phyloP scores from a whole-genome alignment of 116 monocot species.

The Trichopus zeylanicus region DNA sequence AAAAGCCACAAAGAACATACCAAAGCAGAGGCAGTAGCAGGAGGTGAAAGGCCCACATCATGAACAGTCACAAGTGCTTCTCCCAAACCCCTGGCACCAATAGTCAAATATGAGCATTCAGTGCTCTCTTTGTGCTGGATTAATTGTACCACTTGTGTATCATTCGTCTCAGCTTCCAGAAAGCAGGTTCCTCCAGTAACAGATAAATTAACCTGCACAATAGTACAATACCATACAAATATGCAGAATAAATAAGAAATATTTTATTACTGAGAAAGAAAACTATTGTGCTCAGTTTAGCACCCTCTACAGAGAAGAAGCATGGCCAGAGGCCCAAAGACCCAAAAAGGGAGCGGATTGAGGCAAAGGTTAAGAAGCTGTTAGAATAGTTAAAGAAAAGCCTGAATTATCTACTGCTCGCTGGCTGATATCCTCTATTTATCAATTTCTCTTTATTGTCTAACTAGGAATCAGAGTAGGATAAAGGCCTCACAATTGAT shows the following conservation, averaged over 20 bases:
- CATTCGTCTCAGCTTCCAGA: slow-evolving; percentile 60
- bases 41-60: slow-evolving; percentile 88
- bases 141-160: slow-evolving; percentile 59
- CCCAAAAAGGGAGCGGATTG: background rate
- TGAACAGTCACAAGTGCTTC: slow-evolving; percentile 59
- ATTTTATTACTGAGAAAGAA: background rate
- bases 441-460: too few species aligned
- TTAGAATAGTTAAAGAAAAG: too few species aligned
- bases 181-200: slow-evolving; percentile 83
- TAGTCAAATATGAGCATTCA: slow-evolving; percentile 46
- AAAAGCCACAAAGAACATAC: slow-evolving; percentile 29
- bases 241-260: background rate
- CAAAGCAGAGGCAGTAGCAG: slow-evolving; percentile 44
- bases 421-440: too few species aligned
- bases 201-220: slow-evolving; percentile 60
- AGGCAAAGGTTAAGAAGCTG: too few species aligned
- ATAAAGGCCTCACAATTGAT: too few species aligned
- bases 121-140: slow-evolving; percentile 29
- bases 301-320: background rate
- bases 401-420: too few species aligned
- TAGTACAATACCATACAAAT: background rate
- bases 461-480: too few species aligned
- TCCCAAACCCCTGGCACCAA: slow-evolving; percentile 68
- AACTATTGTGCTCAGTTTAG: background rate
- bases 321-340: background rate